A percentile compares a stretch with the other conserved stretches of the same genome.
These are phyloP conservation scores for Priceomyces medius DNA, from an alignment of 805 yeast genomes.

Conservation along the genomic window DNA sequence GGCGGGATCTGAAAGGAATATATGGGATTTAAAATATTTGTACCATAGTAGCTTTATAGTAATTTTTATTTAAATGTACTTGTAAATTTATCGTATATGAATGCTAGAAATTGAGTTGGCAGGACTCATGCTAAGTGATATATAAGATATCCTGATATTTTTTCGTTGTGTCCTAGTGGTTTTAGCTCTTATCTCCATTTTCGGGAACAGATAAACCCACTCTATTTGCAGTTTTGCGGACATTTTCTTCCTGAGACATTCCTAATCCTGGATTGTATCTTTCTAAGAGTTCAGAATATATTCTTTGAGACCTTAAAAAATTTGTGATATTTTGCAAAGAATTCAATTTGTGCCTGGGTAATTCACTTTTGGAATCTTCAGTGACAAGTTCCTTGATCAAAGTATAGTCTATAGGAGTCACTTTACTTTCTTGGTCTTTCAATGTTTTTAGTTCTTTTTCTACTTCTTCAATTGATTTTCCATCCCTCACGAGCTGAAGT, in stretches of 20 bases:
- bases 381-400: constrained; percentile 10
- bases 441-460: constrained; percentile 26
- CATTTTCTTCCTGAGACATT: constrained; percentile 74
- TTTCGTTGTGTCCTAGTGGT: not conserved
- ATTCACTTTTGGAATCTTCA: constrained; percentile 7
- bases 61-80: not conserved
- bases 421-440: constrained; percentile 9
- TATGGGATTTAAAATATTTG: not conserved
- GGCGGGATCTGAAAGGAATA: constrained; percentile 2
- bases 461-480: constrained; percentile 33
- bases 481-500: constrained; percentile 41
- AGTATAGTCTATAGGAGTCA: constrained; percentile 6
- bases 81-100: not conserved
- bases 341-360: constrained; percentile 13
- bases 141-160: not conserved
- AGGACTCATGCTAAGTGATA: not conserved
- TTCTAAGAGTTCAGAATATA: constrained; percentile 73
- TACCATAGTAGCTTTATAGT: constrained; percentile 3
- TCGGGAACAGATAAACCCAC: constrained; percentile 72
- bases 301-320: constrained; percentile 70
- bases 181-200: constrained; percentile 4
- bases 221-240: constrained; percentile 74
- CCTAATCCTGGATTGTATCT: constrained; percentile 84
- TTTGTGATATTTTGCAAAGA: constrained; percentile 59
- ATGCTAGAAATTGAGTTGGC: not conserved